These are phyloP conservation scores for Chimonanthus praecox DNA, from an alignment of 164 flowering plant species.

Conservation along the genomic window DNA sequence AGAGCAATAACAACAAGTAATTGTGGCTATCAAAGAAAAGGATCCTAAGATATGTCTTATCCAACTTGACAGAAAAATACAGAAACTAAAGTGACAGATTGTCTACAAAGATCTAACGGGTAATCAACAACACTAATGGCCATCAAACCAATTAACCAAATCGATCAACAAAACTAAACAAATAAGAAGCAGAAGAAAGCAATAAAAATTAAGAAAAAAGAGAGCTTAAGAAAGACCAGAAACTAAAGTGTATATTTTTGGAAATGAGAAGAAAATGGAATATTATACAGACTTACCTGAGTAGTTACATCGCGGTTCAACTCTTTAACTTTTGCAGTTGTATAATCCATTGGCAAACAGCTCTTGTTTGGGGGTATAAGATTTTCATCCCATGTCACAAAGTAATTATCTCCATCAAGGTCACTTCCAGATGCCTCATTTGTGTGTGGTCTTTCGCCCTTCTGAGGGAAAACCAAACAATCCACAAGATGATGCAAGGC, in stretches of 20 bases:
- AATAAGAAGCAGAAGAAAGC: not conserved
- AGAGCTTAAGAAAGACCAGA: not conserved
- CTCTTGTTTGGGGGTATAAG: conserved; percentile 89
- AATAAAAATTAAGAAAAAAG: not conserved
- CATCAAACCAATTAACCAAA: not conserved
- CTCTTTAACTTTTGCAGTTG: conserved; percentile 42
- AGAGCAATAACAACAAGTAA: not conserved
- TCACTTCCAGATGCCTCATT: conserved; percentile 99
- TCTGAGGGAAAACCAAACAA: conserved; percentile 90
- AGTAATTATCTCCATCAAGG: conserved; percentile 91
- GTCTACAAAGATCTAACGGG: not conserved
- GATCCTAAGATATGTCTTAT: not conserved
- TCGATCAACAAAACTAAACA: not conserved
- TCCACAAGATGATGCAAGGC: conserved; percentile 76
- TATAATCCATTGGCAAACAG: conserved; percentile 75
- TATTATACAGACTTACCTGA: conserved; percentile 29
- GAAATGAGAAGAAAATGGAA: not conserved
- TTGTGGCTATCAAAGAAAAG: not conserved
- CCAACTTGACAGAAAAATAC: not conserved
- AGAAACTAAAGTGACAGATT: not conserved
- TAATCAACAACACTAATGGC: not conserved
- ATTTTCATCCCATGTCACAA: conserved; percentile 81
- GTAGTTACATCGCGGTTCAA: conserved; percentile 35
- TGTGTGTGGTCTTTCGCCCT: conserved; percentile 87
- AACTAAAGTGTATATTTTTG: not conserved